Conservation (phyloP, 192 early-diverging fungal genomes). For the Entomortierella beljakovae region DNA sequence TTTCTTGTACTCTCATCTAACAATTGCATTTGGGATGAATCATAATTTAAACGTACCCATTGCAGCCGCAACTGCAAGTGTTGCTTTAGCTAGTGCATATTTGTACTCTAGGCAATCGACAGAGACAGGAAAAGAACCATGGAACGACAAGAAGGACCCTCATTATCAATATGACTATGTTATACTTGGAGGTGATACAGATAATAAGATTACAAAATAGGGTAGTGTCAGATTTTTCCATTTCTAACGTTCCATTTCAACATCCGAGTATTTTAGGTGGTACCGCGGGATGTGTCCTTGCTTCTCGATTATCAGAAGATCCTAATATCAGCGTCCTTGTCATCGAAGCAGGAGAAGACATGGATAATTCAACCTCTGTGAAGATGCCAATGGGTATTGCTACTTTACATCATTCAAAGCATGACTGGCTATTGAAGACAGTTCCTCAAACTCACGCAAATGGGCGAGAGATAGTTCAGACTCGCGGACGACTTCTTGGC, state of each 20-base stretch:
- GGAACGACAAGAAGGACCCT: constrained; percentile 11
- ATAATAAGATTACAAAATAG: neutral
- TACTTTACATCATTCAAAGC: neutral
- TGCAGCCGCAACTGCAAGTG: constrained; percentile 1
- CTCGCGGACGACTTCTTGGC: constrained; percentile 19
- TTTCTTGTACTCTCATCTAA: neutral
- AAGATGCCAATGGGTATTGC: constrained; percentile 6
- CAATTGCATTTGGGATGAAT: neutral
- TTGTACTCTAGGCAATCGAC: neutral
- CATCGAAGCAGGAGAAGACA: constrained; percentile 27
- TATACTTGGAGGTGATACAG: constrained; percentile 18
- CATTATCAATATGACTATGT: constrained; percentile 23
- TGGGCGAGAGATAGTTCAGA: constrained; percentile 8
- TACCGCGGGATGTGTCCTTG: constrained; percentile 29
- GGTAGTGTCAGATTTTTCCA: neutral
- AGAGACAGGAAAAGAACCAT: constrained; percentile 10
- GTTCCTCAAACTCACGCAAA: constrained; percentile 22
- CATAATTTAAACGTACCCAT: neutral
- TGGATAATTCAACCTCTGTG: neutral
- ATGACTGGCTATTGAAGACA: constrained; percentile 18
- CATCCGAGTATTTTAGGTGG: constrained; percentile 19
- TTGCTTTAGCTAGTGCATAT: constrained; percentile 16
- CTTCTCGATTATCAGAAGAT: constrained; percentile 21
- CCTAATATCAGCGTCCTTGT: constrained; percentile 19
- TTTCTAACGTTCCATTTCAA: too few relatives aligned